These are phyloP conservation scores for Avena eriantha DNA, from an alignment of 176 grass and related monocot genomes.

Conservation along the genomic window DNA sequence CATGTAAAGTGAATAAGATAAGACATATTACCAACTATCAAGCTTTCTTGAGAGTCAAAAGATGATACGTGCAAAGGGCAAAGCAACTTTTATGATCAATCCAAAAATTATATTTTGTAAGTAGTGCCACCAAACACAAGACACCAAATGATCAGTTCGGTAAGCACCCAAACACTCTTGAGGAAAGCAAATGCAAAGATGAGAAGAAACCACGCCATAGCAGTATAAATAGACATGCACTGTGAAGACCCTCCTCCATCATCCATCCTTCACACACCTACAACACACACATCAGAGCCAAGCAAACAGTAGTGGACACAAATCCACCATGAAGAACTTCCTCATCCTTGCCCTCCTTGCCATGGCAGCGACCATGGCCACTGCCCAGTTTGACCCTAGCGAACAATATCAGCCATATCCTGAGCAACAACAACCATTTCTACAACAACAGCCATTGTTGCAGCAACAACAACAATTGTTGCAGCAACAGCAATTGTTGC, in stretches of 20 bases:
- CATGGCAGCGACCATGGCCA: neutral
- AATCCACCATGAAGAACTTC: conserved; percentile 4
- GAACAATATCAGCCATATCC: neutral
- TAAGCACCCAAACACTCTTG: neutral
- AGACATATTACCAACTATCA: neutral
- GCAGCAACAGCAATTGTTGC: neutral
- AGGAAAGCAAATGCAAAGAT: neutral
- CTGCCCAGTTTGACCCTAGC: neutral
- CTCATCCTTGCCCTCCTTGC: neutral
- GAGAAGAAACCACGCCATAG: neutral
- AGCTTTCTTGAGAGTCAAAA: neutral
- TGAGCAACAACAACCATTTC: neutral
- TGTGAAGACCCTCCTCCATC: neutral
- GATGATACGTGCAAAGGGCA: neutral
- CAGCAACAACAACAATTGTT: neutral
- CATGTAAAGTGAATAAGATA: neutral
- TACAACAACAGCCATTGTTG: neutral
- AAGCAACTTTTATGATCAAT: neutral
- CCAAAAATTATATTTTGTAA: neutral
- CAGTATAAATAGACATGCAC: conserved; percentile 8
- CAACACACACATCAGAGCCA: neutral
- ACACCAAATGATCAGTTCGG: neutral
- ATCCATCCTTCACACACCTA: neutral
- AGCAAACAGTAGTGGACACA: neutral
- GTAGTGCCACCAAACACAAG: neutral